phyloP scores from a whole-genome alignment of 2,329 filamentous ascomycete species.

The Phyllosticta citriasiana region DNA sequence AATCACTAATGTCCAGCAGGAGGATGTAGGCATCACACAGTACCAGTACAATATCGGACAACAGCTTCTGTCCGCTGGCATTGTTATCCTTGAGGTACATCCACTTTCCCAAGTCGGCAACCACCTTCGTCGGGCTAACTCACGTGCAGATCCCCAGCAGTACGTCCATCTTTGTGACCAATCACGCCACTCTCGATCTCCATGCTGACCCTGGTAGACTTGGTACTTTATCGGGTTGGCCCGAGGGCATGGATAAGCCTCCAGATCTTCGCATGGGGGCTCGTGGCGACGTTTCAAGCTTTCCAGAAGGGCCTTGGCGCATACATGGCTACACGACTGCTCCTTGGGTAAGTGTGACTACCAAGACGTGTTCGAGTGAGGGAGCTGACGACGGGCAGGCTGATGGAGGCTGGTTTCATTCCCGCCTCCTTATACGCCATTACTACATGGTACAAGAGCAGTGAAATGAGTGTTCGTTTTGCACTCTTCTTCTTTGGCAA shows the following conservation, averaged over 20 bases:
- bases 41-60: slow-evolving; percentile 25
- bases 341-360: slow-evolving; percentile 23
- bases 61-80: slow-evolving; percentile 24
- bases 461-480: slow-evolving; percentile 49
- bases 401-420: slow-evolving; percentile 36
- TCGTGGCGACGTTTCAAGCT: slow-evolving; percentile 32
- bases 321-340: slow-evolving; percentile 29
- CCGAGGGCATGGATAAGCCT: slow-evolving; percentile 30
- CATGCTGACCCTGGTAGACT: slow-evolving; percentile 18
- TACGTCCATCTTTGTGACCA: neutral
- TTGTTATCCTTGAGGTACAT: slow-evolving; percentile 21
- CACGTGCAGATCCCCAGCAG: slow-evolving; percentile 1
- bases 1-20: neutral
- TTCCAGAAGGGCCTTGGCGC: slow-evolving; percentile 29
- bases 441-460: slow-evolving; percentile 48
- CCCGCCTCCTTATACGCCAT: slow-evolving; percentile 40
- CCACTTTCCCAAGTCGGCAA: neutral
- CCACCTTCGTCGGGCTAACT: neutral
- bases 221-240: slow-evolving; percentile 23
- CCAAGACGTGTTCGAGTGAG: neutral
- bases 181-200: slow-evolving; percentile 9
- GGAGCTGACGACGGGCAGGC: neutral
- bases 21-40: slow-evolving; percentile 22
- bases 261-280: slow-evolving; percentile 30
- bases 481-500: slow-evolving; percentile 51